Evolutionary conservation across 2,329 filamentous ascomycete genomes (phyloP).

Genomic region (Tolypocladium album): DNA sequence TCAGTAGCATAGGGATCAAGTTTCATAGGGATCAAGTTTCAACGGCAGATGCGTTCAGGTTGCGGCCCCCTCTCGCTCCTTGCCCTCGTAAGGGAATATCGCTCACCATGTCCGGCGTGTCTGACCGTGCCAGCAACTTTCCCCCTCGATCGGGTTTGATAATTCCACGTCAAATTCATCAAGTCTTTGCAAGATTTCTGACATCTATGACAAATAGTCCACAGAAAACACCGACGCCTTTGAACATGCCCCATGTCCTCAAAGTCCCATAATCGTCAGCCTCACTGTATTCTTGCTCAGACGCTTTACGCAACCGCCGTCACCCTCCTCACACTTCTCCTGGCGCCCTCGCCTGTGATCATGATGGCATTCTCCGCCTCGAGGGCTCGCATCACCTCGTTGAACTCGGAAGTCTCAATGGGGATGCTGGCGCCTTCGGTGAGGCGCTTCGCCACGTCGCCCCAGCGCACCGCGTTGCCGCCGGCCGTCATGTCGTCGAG

Average conservation of each 20-base stretch:
- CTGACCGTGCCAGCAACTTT: not conserved
- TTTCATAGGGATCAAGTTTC: not conserved
- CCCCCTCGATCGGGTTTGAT: not conserved
- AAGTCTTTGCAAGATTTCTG: not conserved
- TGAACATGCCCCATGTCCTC: not conserved
- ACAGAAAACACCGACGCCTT: conserved; percentile 2
- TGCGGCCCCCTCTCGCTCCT: not conserved
- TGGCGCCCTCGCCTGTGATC: conserved; percentile 72
- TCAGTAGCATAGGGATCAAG: not conserved
- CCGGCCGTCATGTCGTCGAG: conserved; percentile 71
- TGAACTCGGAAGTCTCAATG: conserved; percentile 72
- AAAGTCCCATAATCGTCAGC: not conserved
- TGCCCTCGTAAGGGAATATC: not conserved
- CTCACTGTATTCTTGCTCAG: not conserved
- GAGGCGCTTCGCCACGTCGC: conserved; percentile 66
- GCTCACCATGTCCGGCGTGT: not conserved
- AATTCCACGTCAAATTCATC: not conserved
- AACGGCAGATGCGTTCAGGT: not conserved
- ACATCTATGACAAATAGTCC: not conserved
- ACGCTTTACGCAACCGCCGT: conserved; percentile 32
- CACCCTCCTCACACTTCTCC: conserved; percentile 71
- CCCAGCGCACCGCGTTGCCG: conserved; percentile 60
- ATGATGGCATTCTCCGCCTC: conserved; percentile 80
- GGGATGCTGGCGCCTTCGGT: conserved; percentile 59
- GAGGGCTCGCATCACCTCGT: conserved; percentile 65